Evolutionary conservation across 2,329 filamentous ascomycete genomes (phyloP), one percentile per base, ranked within the genome.

Genomic region (Aurifilum marmelostoma): DNA sequence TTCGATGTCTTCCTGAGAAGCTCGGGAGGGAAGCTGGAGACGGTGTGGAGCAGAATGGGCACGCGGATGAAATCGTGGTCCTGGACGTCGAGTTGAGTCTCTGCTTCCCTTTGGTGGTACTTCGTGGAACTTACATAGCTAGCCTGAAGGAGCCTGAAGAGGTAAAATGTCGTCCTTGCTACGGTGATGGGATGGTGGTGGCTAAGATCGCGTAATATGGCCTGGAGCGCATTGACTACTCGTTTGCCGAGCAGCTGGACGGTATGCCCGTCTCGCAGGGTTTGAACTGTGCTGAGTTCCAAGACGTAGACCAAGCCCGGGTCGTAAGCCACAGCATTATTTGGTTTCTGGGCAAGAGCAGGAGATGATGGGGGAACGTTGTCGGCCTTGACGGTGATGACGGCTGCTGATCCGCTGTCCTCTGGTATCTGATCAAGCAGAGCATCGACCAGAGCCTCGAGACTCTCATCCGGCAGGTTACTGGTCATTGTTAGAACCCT

Each of bases 361-460:
- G 90, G 85, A 41, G 87, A 75, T 2, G 74, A 84, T 9, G 87
- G 81, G 12, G 89, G 83, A 43, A 92, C 87, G 67, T 91, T 85
- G 69, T 97, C 95, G n/a, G 93, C 85, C 80, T 97, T 98, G 61
- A 98, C 92, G 24, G 89, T 91, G 73, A 97, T 97, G 68, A 97
- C 91, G 56, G 91, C 89, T 2, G 92, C 89, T 2, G 91, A 88
- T 63, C 88, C 83, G 69, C 82, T 90, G 72, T 96, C 92, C 75
- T 98, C 94, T 0, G 95, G 95, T n/a, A 99, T 84, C 74, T 97
- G 90, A 24, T 89, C 87, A 16, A 98, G 83, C 18, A 99, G 83
- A 14, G 92, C 87, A 73, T 91, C 85, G 8, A 97, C 87, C 37
- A 97, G 73, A 3, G 76, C 72, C 67, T 79, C 78, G 8, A 81